These are phyloP conservation scores for Aspergillus heteromorphus DNA, from an alignment of 495 filamentous ascomycete species.

Conservation along the genomic window DNA sequence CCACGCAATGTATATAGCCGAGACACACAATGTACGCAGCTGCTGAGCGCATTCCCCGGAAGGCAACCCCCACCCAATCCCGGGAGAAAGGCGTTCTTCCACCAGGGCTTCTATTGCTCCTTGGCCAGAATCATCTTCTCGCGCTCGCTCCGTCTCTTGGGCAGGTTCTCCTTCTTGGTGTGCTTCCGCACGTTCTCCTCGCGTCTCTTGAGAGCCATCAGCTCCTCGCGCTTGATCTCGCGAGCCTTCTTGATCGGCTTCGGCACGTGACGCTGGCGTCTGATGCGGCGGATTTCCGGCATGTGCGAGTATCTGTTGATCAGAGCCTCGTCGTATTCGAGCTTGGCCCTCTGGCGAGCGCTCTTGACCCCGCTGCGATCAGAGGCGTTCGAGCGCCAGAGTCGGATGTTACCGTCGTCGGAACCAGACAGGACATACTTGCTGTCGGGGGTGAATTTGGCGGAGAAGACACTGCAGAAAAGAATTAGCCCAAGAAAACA, in stretches of 20 bases:
- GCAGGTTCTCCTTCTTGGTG: constrained; percentile 64
- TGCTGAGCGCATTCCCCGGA: background rate
- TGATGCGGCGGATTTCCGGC: constrained; percentile 91
- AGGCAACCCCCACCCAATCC: background rate
- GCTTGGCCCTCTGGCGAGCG: constrained; percentile 69
- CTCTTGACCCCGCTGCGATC: constrained; percentile 80
- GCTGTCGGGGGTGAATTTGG: constrained; percentile 78
- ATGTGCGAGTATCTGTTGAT: constrained; percentile 85
- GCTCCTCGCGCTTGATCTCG: constrained; percentile 92
- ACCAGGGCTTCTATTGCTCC: constrained; percentile 55
- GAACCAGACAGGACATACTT: constrained; percentile 80
- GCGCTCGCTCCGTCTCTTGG: constrained; percentile 71
- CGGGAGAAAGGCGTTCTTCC: too few relatives aligned
- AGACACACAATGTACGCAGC: too few relatives aligned
- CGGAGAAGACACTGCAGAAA: constrained; percentile 70
- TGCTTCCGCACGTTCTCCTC: constrained; percentile 95
- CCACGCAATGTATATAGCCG: constrained; percentile 12
- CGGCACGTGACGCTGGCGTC: constrained; percentile 84
- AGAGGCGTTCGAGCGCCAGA: constrained; percentile 90
- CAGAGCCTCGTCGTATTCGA: constrained; percentile 89
- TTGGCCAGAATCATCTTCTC: constrained; percentile 85
- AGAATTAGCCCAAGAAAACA: too few relatives aligned
- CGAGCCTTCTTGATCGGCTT: constrained; percentile 95
- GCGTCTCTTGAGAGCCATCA: constrained; percentile 77
- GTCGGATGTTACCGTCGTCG: constrained; percentile 88